Evolutionary conservation across 371 early-diverging fungal genomes (phyloP), one percentile per base, ranked within the genome.

Genomic region (Dichotomocladium elegans): DNA sequence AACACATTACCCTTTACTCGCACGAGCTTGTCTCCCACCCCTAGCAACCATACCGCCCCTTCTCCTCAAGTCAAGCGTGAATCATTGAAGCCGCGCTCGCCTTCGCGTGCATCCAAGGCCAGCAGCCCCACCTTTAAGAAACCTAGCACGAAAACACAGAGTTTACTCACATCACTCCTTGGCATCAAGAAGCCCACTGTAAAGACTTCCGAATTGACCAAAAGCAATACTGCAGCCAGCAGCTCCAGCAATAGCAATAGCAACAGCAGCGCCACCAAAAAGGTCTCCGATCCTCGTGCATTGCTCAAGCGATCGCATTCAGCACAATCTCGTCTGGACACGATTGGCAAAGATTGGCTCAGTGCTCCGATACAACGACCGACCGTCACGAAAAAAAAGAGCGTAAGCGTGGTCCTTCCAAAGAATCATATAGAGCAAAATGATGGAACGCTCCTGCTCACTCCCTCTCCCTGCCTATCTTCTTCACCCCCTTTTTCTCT

Each of bases 301-400:
- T 10, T 41, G n/a, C 47, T 67, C n/a, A 60, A 65, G 24, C 60
- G 70, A 37, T 65, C 67, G 9, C 41, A 35, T 34, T 70, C 70
- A 7, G 65, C 63, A 3, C 52, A 50, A 3, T 61, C 70, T 19
- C 33, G 28, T 4, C 49, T 67, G 12, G 69, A 75, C 43, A 53
- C 52, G 19, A 52, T 60, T 17, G 62, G 58, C 26, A 55, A 66
- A 41, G 46, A 61, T 3, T 74, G 79, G 72, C 41, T 70, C 28
- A 55, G 57, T 7, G 29, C 55, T 5, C 58, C 72, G 15, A 44
- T 37, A 14, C 37, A 37, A 15, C 37, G 37, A 37, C 37, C 37
- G 8, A 21, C 37, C n/a, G 17, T 21, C 8, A 37, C 37, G 7
- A 37, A 37, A 21, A 37, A 37, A 37, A 37, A 37, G 37, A 37